Base-by-base conservation (phyloP, 352 stramenopile genomes). In the Blastocystis sp. region DNA sequence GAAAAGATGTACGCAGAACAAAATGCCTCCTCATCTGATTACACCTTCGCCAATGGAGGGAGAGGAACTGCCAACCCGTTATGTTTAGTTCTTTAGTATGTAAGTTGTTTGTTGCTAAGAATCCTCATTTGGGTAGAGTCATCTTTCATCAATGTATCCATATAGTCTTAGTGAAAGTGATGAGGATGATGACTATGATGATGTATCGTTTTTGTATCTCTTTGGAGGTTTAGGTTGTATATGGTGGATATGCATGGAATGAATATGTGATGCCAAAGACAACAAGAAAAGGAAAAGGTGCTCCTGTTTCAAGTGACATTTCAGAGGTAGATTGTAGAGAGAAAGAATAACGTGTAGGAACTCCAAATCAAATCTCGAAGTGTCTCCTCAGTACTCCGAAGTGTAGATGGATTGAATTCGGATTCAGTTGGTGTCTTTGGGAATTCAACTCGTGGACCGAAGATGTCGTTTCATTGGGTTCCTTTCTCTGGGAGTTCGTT, bases 81-180 rank as follows among this genome's bases (percentile, higher is more conserved):
- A 51, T 74, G 63, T 1, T 46, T 51, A 51, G 35, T 74, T 11
- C 32, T 24, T 74, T 24, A 52, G 0, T 74, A 5, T 43, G 32
- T 14, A n/a, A 2, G 29, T 12, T n/a, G 21, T 74, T 74, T 46
- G 27, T 66, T 52, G 14, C 65, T 56, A 35, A 37, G 27, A 46
- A 46, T 11, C n/a, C 46, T 63, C 54, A 54, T 24, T 77, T 12
- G 61, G 46, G 29, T 9, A 35, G 12, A 16, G 39, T 46, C 39
- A 46, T 46, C 39, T 46, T 46, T 63, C 49, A 37, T 83, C 32
- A 39, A 80, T 83, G 71, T 83, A 83, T 42, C 66, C 71, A 6
- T 83, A 83, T 43, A 83, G 58, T 65, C 54, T 83, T 6, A 83
- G 71, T 42, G 71, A 83, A 42, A 83, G 71, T 35, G 71, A 83